These are phyloP conservation scores for Ciborinia camelliae DNA, from an alignment of 2,329 filamentous ascomycete genomes.

Conservation along the genomic window DNA sequence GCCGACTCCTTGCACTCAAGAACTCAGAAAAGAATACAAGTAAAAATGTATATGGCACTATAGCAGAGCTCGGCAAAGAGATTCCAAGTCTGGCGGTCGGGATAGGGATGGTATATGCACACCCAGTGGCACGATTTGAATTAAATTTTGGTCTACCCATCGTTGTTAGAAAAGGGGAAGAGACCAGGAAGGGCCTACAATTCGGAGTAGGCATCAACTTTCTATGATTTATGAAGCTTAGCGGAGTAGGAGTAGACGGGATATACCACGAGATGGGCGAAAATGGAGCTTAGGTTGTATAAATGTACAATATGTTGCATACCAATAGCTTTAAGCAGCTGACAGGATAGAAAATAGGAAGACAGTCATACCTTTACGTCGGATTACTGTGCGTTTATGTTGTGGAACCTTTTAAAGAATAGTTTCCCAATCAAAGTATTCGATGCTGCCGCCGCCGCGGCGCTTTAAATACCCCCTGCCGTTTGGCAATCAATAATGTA, in stretches of 20 bases:
- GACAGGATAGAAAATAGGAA: constrained; percentile 2
- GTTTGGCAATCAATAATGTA: neutral
- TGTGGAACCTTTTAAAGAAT: neutral
- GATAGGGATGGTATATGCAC: constrained; percentile 88
- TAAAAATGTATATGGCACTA: constrained; percentile 49
- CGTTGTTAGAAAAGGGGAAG: constrained; percentile 76
- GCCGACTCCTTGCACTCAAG: constrained; percentile 74
- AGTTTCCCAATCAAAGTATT: neutral
- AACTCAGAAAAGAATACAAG: constrained; percentile 38
- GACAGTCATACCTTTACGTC: neutral
- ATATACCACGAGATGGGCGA: constrained; percentile 9
- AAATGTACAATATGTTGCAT: constrained; percentile 4
- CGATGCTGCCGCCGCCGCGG: neutral
- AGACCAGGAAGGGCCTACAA: constrained; percentile 84
- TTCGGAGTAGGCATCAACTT: constrained; percentile 97
- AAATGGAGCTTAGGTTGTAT: neutral
- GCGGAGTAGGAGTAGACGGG: constrained; percentile 1
- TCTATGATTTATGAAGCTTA: constrained; percentile 53
- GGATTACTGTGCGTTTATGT: neutral
- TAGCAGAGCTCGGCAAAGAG: constrained; percentile 69
- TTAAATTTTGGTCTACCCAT: constrained; percentile 91
- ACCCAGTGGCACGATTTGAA: constrained; percentile 90
- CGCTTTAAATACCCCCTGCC: neutral
- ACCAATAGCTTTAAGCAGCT: constrained; percentile 10
- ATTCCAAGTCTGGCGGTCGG: constrained; percentile 84